phyloP scores from a whole-genome alignment of 2,329 filamentous ascomycete species.

The Ophiostoma sp. region DNA sequence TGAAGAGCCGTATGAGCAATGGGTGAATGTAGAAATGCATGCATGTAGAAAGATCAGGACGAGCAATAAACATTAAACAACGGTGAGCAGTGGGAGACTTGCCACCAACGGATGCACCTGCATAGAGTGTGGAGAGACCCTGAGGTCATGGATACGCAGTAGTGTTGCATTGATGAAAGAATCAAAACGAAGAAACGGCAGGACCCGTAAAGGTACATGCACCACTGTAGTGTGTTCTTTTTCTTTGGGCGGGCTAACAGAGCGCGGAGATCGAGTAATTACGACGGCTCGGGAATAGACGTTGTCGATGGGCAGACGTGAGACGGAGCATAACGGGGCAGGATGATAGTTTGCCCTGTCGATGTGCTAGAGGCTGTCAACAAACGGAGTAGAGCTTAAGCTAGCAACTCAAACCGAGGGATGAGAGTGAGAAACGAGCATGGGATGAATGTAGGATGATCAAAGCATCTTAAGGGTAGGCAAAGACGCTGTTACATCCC shows the following conservation, averaged over 20 bases:
- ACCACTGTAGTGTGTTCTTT: too few species aligned
- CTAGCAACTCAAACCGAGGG: too few species aligned
- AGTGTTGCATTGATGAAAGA: background rate
- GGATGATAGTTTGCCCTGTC: too few species aligned
- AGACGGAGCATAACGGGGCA: background rate
- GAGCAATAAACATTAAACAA: background rate
- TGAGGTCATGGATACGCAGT: background rate
- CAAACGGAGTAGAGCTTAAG: too few species aligned
- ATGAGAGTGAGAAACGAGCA: too few species aligned
- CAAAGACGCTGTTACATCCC: too few species aligned
- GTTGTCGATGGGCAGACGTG: background rate
- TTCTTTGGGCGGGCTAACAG: background rate
- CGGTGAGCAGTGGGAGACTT: background rate
- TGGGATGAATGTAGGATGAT: too few species aligned
- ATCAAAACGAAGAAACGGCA: background rate
- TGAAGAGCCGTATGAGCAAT: too few species aligned
- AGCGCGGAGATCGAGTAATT: slow-evolving; percentile 13
- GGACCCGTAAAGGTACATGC: background rate
- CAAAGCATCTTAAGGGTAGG: too few species aligned
- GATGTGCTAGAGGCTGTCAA: too few species aligned
- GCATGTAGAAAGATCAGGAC: too few species aligned
- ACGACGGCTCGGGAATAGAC: slow-evolving; percentile 12
- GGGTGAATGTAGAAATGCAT: background rate
- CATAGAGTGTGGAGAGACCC: slow-evolving; percentile 5
- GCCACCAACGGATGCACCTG: background rate